Percentiles rank a stretch among this genome's conserved stretches.
phyloP scores from a whole-genome alignment of 2,329 filamentous ascomycete species.

The Neonectria magnoliae region DNA sequence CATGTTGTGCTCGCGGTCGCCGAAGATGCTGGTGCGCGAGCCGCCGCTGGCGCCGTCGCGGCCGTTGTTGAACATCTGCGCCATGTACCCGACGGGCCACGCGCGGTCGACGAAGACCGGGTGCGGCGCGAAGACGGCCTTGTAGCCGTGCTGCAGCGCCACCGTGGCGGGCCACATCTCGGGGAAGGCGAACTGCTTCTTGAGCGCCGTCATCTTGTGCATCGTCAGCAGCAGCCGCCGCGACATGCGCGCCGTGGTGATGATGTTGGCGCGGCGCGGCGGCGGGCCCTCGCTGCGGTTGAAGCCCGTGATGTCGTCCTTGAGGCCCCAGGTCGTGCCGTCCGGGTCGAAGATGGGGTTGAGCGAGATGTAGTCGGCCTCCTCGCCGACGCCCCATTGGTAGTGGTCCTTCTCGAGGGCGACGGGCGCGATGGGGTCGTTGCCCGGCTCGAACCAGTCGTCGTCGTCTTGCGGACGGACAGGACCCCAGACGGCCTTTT shows the following conservation, averaged over 20 bases:
- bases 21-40: slow-evolving; percentile 76
- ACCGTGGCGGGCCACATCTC: slow-evolving; percentile 96
- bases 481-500: slow-evolving; percentile 85
- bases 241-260: slow-evolving; percentile 86
- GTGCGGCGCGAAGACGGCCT: slow-evolving; percentile 91
- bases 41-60: slow-evolving; percentile 80
- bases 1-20: slow-evolving; percentile 90
- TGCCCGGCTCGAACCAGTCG: slow-evolving; percentile 77
- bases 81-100: slow-evolving; percentile 84
- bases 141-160: slow-evolving; percentile 90
- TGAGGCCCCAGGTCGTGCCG: slow-evolving; percentile 84
- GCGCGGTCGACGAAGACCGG: slow-evolving; percentile 86
- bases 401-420: slow-evolving; percentile 81
- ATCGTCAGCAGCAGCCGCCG: slow-evolving; percentile 82
- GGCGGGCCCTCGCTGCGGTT: slow-evolving; percentile 69
- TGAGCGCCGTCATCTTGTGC: slow-evolving; percentile 87
- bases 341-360: slow-evolving; percentile 93
- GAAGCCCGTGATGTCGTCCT: slow-evolving; percentile 86
- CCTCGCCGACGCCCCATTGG: slow-evolving; percentile 87
- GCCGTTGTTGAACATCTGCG: slow-evolving; percentile 82
- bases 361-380: slow-evolving; percentile 90
- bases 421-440: slow-evolving; percentile 78
- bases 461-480: slow-evolving; percentile 72
- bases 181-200: slow-evolving; percentile 90
- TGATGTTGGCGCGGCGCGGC: slow-evolving; percentile 85